Percentiles rank a stretch among this genome's conserved stretches.
phyloP scores from a whole-genome alignment of 495 filamentous ascomycete genomes.

The Aspergillus campestris region DNA sequence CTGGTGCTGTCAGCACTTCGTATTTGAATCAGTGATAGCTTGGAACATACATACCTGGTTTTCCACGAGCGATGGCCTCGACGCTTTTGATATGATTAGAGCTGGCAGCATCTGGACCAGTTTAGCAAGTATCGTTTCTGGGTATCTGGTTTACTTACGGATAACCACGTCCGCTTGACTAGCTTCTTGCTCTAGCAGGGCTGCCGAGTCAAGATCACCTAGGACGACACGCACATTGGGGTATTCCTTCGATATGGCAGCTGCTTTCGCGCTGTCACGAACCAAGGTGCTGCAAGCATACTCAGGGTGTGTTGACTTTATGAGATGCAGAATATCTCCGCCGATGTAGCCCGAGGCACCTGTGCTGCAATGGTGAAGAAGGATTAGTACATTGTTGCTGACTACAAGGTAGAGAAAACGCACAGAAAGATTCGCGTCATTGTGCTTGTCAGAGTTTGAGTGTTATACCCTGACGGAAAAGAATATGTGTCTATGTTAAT shows the following conservation, averaged over 20 bases:
- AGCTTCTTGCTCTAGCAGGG: constrained; percentile 31
- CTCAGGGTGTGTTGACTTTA: constrained; percentile 50
- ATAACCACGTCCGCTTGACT: constrained; percentile 41
- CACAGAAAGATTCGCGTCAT: constrained; percentile 20
- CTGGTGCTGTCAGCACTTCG: constrained; percentile 4
- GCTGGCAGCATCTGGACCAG: constrained; percentile 28
- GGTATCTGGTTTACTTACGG: constrained; percentile 22
- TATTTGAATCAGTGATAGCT: neutral
- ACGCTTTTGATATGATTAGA: constrained; percentile 31
- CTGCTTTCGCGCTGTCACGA: constrained; percentile 50
- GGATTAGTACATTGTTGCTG: neutral
- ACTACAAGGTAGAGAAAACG: neutral
- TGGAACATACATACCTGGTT: constrained; percentile 8
- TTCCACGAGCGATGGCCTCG: constrained; percentile 31
- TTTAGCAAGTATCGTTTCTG: neutral
- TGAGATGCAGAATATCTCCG: constrained; percentile 50
- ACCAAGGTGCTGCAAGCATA: constrained; percentile 51
- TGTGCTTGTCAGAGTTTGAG: constrained; percentile 1
- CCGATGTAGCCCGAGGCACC: constrained; percentile 61
- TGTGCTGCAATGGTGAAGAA: constrained; percentile 20
- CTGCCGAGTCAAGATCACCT: constrained; percentile 37
- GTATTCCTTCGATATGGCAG: constrained; percentile 41
- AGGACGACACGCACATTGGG: constrained; percentile 34
- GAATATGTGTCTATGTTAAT: too few species aligned
- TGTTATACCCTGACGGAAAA: neutral